Conservation (phyloP, 352 stramenopile species). For the Pythium dissotocum region DNA sequence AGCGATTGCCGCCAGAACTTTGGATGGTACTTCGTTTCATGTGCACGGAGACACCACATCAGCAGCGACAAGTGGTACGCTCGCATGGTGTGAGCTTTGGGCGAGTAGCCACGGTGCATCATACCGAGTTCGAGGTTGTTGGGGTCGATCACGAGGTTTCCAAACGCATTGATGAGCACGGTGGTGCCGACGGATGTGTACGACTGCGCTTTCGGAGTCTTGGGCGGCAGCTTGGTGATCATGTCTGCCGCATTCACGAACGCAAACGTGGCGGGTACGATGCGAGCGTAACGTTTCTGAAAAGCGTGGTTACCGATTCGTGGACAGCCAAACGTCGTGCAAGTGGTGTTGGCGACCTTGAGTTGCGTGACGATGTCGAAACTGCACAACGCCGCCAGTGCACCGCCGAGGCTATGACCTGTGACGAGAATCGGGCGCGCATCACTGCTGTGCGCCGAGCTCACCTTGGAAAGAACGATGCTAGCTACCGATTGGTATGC, state of each 20-base stretch:
- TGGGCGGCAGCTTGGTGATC: slow-evolving; percentile 44
- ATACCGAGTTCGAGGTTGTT: slow-evolving; percentile 41
- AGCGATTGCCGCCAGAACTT: slow-evolving; percentile 39
- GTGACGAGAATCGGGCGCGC: slow-evolving; percentile 34
- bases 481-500: slow-evolving; percentile 40
- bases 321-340: slow-evolving; percentile 46
- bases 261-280: slow-evolving; percentile 40
- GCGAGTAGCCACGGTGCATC: slow-evolving; percentile 43
- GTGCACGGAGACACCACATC: slow-evolving; percentile 43
- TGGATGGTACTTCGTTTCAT: slow-evolving; percentile 32
- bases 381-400: slow-evolving; percentile 41
- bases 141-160: slow-evolving; percentile 48
- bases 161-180: slow-evolving; percentile 42
- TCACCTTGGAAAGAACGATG: slow-evolving; percentile 30
- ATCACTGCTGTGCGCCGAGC: slow-evolving; percentile 25
- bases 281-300: slow-evolving; percentile 34
- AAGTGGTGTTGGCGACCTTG: slow-evolving; percentile 34
- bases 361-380: slow-evolving; percentile 41
- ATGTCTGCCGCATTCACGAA: slow-evolving; percentile 46
- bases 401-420: slow-evolving; percentile 46
- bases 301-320: slow-evolving; percentile 44
- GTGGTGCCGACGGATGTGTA: slow-evolving; percentile 40
- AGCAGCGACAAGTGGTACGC: slow-evolving; percentile 47
- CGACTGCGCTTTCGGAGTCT: slow-evolving; percentile 40
- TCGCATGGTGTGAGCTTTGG: slow-evolving; percentile 37